Conservation (phyloP, 257 asterid species). For the Perilla frutescens region DNA sequence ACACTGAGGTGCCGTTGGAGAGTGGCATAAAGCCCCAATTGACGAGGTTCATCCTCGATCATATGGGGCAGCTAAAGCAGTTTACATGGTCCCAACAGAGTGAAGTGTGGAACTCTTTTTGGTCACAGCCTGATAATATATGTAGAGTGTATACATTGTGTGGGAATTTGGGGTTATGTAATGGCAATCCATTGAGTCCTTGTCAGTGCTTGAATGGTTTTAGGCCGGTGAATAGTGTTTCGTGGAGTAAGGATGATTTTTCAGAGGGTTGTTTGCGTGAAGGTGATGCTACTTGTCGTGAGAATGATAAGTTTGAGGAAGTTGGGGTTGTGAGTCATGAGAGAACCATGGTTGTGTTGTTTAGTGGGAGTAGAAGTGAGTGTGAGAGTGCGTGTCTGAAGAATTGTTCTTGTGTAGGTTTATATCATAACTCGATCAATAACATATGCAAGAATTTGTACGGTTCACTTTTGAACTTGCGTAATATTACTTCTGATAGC, state of each 20-base stretch:
- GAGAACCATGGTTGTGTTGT: conserved; percentile 46
- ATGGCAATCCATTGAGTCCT: conserved; percentile 48
- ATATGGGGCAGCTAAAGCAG: conserved; percentile 69
- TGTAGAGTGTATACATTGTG: conserved; percentile 67
- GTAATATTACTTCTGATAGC: conserved; percentile 51
- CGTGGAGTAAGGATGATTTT: conserved; percentile 75
- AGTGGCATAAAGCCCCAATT: conserved; percentile 61
- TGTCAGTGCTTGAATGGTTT: conserved; percentile 69
- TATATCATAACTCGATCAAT: conserved; percentile 49
- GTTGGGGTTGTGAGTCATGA: conserved; percentile 59
- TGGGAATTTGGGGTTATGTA: conserved; percentile 77
- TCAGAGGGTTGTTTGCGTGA: conserved; percentile 63
- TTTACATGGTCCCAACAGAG: conserved; percentile 75
- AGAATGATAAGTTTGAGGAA: conserved; percentile 64
- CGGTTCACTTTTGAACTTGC: conserved; percentile 62
- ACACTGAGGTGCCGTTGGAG: conserved; percentile 65
- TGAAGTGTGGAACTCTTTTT: conserved; percentile 68
- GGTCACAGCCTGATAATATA: conserved; percentile 80
- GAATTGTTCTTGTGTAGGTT: conserved; percentile 77
- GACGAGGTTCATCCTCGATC: conserved; percentile 68
- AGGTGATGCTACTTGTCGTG: conserved; percentile 45
- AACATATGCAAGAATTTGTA: conserved; percentile 64
- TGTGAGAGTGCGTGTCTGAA: conserved; percentile 62
- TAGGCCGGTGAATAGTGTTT: conserved; percentile 49
- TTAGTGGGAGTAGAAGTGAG: conserved; percentile 52